Percentiles rank a stretch among this genome's conserved stretches.
phyloP scores from a whole-genome alignment of 495 filamentous ascomycete species.

The Trichoderma erinaceum region DNA sequence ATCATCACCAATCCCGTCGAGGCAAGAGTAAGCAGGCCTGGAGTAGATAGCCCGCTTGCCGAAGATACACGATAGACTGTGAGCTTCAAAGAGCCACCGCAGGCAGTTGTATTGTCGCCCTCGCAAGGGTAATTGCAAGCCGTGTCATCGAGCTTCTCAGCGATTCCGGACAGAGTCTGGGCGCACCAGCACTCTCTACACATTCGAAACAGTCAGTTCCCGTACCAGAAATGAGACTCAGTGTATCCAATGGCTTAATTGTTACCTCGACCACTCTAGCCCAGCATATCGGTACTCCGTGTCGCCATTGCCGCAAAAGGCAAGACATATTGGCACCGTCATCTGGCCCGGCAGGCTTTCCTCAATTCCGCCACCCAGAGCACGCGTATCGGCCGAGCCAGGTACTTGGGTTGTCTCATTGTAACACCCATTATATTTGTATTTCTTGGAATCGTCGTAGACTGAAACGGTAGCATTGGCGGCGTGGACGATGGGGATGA shows the following conservation, averaged over 20 bases:
- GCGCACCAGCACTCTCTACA: constrained; percentile 48
- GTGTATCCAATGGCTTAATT: constrained; percentile 16
- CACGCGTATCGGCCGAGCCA: constrained; percentile 25
- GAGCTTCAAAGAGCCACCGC: constrained; percentile 39
- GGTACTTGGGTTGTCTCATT: constrained; percentile 39
- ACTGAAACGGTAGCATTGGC: constrained; percentile 18
- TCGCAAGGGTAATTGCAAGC: constrained; percentile 40
- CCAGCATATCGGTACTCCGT: constrained; percentile 35
- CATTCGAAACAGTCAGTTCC: background rate
- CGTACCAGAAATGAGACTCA: constrained; percentile 8
- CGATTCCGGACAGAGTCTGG: constrained; percentile 28
- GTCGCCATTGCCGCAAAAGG: constrained; percentile 31
- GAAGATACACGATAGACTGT: constrained; percentile 24
- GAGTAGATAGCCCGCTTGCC: background rate
- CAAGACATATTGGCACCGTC: constrained; percentile 39
- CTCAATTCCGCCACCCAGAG: constrained; percentile 31
- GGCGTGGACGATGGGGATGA: constrained; percentile 3
- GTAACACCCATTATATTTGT: constrained; percentile 44
- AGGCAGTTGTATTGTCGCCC: constrained; percentile 36
- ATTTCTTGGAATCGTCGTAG: constrained; percentile 23
- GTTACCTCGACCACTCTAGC: constrained; percentile 42
- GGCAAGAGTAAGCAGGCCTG: background rate
- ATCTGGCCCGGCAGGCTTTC: constrained; percentile 28
- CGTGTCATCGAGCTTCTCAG: constrained; percentile 28
- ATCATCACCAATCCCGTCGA: background rate